Percentiles rank a stretch among this genome's conserved stretches.
These are phyloP conservation scores for Immersiporthe knoxdaviesiana DNA, from an alignment of 2,329 filamentous ascomycete species.

Conservation along the genomic window DNA sequence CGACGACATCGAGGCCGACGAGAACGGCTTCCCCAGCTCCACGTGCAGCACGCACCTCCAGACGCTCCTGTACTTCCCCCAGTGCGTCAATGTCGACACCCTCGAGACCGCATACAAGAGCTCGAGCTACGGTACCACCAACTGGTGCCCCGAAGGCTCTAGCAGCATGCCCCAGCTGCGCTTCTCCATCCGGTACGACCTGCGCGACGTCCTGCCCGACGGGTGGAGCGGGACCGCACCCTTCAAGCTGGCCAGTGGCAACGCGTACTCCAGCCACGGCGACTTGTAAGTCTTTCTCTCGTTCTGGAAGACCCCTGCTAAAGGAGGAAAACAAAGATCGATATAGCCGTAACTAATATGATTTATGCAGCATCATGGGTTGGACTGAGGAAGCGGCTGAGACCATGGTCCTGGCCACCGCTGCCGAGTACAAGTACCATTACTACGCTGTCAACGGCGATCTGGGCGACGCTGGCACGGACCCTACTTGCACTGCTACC, in stretches of 20 bases:
- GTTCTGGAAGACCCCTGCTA: not conserved
- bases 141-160: constrained; percentile 44
- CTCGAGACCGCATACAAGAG: constrained; percentile 37
- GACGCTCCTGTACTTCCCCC: constrained; percentile 57
- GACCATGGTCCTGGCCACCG: constrained; percentile 43
- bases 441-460: constrained; percentile 41
- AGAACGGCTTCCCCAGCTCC: constrained; percentile 72
- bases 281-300: constrained; percentile 39
- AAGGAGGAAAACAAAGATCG: not conserved
- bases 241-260: constrained; percentile 43
- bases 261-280: constrained; percentile 46
- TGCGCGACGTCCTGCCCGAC: constrained; percentile 43
- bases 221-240: constrained; percentile 47
- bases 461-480: constrained; percentile 38
- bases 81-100: constrained; percentile 43
- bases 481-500: constrained; percentile 39
- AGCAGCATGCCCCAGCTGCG: constrained; percentile 48
- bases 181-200: constrained; percentile 49
- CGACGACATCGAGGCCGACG: constrained; percentile 51
- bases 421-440: constrained; percentile 40
- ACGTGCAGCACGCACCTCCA: constrained; percentile 65
- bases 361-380: constrained; percentile 41
- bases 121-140: constrained; percentile 38
- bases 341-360: not conserved
- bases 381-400: constrained; percentile 46